These are phyloP conservation scores for Penicillium angulare DNA, from an alignment of 495 filamentous ascomycete species.

Conservation along the genomic window DNA sequence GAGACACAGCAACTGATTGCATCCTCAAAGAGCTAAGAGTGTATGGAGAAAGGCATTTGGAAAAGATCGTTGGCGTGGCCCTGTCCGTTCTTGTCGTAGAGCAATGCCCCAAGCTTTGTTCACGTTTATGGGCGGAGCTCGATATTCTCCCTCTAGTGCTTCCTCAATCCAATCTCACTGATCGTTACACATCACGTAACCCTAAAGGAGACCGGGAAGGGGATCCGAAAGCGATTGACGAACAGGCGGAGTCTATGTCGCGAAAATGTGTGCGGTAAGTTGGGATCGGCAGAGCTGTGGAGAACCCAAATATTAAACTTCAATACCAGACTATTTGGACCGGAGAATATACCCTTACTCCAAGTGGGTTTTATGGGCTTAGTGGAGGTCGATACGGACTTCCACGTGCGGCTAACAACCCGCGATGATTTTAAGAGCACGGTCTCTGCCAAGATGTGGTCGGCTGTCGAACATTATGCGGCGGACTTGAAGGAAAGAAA, in stretches of 20 bases:
- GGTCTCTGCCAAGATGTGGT: conserved; percentile 63
- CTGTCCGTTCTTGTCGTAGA: conserved; percentile 46
- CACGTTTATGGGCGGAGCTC: conserved; percentile 75
- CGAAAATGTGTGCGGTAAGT: conserved; percentile 73
- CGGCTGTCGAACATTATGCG: conserved; percentile 65
- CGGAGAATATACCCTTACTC: conserved; percentile 67
- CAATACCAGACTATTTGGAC: conserved; percentile 71
- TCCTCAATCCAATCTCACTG: conserved; percentile 21
- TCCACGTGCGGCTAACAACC: conserved; percentile 57
- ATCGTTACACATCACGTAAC: conserved; percentile 15
- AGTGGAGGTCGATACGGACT: conserved; percentile 74
- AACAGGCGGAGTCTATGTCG: conserved; percentile 84
- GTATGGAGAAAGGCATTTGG: conserved; percentile 60
- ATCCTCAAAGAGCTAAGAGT: conserved; percentile 50
- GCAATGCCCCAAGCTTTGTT: conserved; percentile 56
- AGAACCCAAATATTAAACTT: conserved; percentile 9
- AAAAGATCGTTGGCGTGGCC: conserved; percentile 63
- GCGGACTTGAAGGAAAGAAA: conserved; percentile 63
- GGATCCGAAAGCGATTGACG: conserved; percentile 63
- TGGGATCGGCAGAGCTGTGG: background rate
- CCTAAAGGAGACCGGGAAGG: conserved; percentile 21
- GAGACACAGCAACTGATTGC: conserved; percentile 49
- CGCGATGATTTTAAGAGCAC: conserved; percentile 64
- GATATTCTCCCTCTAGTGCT: conserved; percentile 72
- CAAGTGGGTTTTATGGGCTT: conserved; percentile 70